A percentile compares a stretch with the other conserved stretches of the same genome.
phyloP scores from a whole-genome alignment of 306 rosid genomes.

The Geum urbanum region DNA sequence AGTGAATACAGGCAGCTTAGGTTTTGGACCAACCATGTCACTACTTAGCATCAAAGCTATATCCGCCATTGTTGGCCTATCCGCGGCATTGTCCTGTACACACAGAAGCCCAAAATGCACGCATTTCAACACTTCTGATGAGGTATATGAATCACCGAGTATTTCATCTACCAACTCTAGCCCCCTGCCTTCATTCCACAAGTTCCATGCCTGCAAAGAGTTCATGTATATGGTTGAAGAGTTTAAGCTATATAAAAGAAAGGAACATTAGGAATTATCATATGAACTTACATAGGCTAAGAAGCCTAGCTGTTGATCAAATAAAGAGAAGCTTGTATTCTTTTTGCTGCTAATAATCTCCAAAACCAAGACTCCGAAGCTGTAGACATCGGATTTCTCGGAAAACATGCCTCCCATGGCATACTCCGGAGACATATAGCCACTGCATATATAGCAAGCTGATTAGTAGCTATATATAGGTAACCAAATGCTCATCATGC shows the following conservation, averaged over 20 bases:
- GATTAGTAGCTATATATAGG: too few relatives aligned
- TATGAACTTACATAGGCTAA: slow-evolving; percentile 29
- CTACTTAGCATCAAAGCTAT: slow-evolving; percentile 12
- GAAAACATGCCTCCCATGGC: slow-evolving; percentile 20
- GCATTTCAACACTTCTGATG: slow-evolving; percentile 13
- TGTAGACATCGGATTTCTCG: slow-evolving; percentile 29
- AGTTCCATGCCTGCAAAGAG: too few relatives aligned
- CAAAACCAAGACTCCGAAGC: slow-evolving; percentile 28
- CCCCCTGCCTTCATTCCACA: slow-evolving; percentile 23
- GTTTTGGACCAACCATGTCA: slow-evolving; percentile 11
- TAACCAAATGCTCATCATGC: too few relatives aligned
- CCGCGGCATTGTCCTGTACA: slow-evolving; percentile 13
- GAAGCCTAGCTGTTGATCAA: slow-evolving; percentile 4
- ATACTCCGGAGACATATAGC: slow-evolving; percentile 38
- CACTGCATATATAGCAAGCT: slow-evolving; percentile 14
- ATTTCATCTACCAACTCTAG: background rate
- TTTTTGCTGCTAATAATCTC: slow-evolving; percentile 33
- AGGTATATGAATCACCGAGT: background rate
- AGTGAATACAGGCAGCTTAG: slow-evolving; percentile 18
- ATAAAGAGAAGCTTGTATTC: slow-evolving; percentile 16
- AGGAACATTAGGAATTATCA: too few relatives aligned
- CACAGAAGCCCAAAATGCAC: slow-evolving; percentile 23
- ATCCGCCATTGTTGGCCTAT: slow-evolving; percentile 25
- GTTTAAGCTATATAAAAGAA: background rate
- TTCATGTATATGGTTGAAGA: too few relatives aligned